Evolutionary conservation across 148 eudicot genomes (phyloP), one percentile per base, ranked within the genome.

Genomic region (Vaccinium vitisidaea): DNA sequence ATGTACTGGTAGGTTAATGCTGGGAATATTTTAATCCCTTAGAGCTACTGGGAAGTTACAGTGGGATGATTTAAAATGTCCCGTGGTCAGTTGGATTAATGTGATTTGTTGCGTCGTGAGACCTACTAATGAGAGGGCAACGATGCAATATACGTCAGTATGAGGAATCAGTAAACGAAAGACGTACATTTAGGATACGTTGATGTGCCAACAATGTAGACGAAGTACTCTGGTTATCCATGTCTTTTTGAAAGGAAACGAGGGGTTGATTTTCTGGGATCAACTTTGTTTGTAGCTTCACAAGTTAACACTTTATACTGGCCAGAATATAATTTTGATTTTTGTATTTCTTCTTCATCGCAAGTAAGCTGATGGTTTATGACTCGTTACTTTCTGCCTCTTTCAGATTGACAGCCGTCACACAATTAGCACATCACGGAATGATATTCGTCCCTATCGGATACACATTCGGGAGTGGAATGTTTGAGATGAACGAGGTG

Each of bases 401-500:
- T 61, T 83, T 82, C 90, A 92, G 96, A 19, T 89, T 92, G 39
- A 93, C 94, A 43, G 91, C 93, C 56, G 81, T 92, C 65, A 86
- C 94, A 1, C 96, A 93, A 70, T 84, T 93, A 61, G 88, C 94
- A n/a, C 93, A 92, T 85, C 94, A 93, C 39, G 94, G 96, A 4
- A 93, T 93, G 92, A 36, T 93, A 69, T 93, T 86, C 65, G 96
- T 93, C 25, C 96, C 96, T 73, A 79, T 93, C 5, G 96, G 94
- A 23, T 93, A 93, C 82, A 89, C 94, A 10, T 91, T 91, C 27
- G 94, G 96, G 53, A 87, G 85, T 18, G 90, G 89, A 27, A 93
- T 93, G 93, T 93, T 88, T 71, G 93, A 93, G 85, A 91, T 92
- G 91, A 79, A 84, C 13, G 87, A 92, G 86, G 93, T 91, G 85